Evolutionary conservation across 139 green algal genomes (phyloP).

Genomic region (Volvox africanus): DNA sequence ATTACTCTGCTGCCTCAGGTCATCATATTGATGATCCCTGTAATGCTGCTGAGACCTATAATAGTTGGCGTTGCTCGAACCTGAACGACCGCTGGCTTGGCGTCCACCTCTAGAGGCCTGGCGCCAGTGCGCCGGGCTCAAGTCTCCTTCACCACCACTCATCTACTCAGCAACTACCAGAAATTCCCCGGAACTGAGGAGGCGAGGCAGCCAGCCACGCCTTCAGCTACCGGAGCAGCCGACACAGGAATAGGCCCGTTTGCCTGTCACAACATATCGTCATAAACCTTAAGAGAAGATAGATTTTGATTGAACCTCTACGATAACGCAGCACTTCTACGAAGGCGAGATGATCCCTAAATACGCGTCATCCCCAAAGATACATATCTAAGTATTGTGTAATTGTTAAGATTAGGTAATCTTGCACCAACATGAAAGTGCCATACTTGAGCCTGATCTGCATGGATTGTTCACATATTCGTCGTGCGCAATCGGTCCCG

Average conservation of each 20-base stretch:
- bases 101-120: not conserved
- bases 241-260: not conserved
- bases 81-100: constrained; percentile 3
- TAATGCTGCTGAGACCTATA: not conserved
- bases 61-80: not conserved
- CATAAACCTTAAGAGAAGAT: too few species aligned
- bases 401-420: too few species aligned
- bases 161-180: not conserved
- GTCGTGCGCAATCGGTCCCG: too few species aligned
- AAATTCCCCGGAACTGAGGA: not conserved
- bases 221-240: not conserved
- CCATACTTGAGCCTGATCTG: too few species aligned
- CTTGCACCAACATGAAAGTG: too few species aligned
- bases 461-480: too few species aligned
- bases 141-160: not conserved
- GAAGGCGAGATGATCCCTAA: too few species aligned
- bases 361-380: too few species aligned
- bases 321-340: too few species aligned
- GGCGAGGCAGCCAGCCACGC: not conserved
- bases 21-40: not conserved
- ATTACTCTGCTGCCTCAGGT: constrained; percentile 13
- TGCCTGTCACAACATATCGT: too few species aligned
- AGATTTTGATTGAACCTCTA: too few species aligned
- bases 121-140: constrained; percentile 4
- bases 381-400: too few species aligned